Evolutionary conservation across 2,329 filamentous ascomycete genomes (phyloP).

Genomic region (Paramyrothecium roridum): DNA sequence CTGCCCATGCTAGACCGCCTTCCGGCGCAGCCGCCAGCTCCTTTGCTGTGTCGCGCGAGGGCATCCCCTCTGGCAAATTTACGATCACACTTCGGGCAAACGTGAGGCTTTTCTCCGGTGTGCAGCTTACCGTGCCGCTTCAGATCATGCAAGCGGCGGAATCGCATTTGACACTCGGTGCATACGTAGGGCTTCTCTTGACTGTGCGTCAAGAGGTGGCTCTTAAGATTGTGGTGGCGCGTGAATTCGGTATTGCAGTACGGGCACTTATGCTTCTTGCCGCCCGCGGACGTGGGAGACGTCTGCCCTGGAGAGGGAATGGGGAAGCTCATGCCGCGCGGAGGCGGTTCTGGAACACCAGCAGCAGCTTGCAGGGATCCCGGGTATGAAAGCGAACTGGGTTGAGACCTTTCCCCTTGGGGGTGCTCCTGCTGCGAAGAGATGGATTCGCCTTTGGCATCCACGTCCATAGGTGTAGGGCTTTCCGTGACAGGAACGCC

Average conservation of each 20-base stretch:
- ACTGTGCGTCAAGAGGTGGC: constrained; percentile 92
- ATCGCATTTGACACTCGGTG: constrained; percentile 87
- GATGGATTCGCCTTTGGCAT: constrained; percentile 36
- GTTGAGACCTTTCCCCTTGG: constrained; percentile 49
- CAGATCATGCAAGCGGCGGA: constrained; percentile 87
- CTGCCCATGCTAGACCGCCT: constrained; percentile 81
- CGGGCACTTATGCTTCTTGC: constrained; percentile 93
- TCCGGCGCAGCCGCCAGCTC: constrained; percentile 90
- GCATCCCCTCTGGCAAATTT: constrained; percentile 96
- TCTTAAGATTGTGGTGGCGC: constrained; percentile 95
- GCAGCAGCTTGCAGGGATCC: constrained; percentile 42
- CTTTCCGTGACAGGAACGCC: constrained; percentile 45
- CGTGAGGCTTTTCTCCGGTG: constrained; percentile 91
- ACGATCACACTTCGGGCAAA: constrained; percentile 90
- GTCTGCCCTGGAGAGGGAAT: constrained; percentile 42
- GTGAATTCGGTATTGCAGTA: constrained; percentile 98
- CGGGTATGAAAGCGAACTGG: constrained; percentile 53
- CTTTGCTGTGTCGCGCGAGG: constrained; percentile 90
- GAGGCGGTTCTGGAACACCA: constrained; percentile 40
- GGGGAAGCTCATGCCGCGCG: constrained; percentile 56
- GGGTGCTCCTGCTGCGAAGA: constrained; percentile 29
- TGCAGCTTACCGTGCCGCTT: constrained; percentile 97
- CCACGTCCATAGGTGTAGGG: constrained; percentile 53
- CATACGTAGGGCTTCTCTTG: constrained; percentile 98
- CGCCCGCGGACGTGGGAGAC: constrained; percentile 55